Percentiles rank a stretch among this genome's conserved stretches.
These are phyloP conservation scores for Dionaea muscipula DNA, from an alignment of 179 eudicot species.

Conservation along the genomic window DNA sequence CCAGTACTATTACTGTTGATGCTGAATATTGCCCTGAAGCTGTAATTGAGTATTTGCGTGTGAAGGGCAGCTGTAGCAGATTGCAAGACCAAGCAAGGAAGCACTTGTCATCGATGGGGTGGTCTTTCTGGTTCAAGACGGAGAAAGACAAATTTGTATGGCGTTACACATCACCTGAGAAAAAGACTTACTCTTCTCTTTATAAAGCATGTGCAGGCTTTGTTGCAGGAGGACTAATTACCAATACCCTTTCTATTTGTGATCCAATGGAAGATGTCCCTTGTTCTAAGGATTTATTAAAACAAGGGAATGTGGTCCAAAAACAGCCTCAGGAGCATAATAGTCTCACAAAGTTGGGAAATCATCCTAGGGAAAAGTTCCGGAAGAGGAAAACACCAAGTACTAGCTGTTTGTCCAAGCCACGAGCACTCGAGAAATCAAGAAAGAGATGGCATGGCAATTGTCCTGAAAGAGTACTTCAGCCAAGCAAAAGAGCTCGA, in stretches of 20 bases:
- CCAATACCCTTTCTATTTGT: constrained; percentile 7
- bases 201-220: constrained; percentile 37
- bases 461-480: constrained; percentile 18
- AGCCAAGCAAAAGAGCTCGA: constrained; percentile 53
- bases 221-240: constrained; percentile 11
- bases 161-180: constrained; percentile 42
- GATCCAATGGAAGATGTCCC: constrained; percentile 3
- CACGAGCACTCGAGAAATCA: constrained; percentile 16
- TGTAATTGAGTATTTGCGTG: constrained; percentile 23
- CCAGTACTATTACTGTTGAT: constrained; percentile 12
- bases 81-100: constrained; percentile 31
- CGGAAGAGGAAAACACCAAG: no score
- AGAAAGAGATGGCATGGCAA: constrained; percentile 12
- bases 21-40: constrained; percentile 47
- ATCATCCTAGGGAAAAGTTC: no score
- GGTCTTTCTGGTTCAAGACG: constrained; percentile 29
- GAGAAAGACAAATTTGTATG: constrained; percentile 22
- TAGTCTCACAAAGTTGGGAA: no score
- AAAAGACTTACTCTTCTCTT: constrained; percentile 33
- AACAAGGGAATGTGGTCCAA: constrained; percentile 7
- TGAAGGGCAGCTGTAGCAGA: not conserved
- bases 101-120: constrained; percentile 63
- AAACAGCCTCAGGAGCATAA: no score
- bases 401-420: constrained; percentile 17
- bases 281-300: constrained; percentile 9